Percentiles rank a stretch among this genome's conserved stretches.
phyloP scores from a whole-genome alignment of 1,284 basidiomycete genomes.

The Ganoderma lucidum region DNA sequence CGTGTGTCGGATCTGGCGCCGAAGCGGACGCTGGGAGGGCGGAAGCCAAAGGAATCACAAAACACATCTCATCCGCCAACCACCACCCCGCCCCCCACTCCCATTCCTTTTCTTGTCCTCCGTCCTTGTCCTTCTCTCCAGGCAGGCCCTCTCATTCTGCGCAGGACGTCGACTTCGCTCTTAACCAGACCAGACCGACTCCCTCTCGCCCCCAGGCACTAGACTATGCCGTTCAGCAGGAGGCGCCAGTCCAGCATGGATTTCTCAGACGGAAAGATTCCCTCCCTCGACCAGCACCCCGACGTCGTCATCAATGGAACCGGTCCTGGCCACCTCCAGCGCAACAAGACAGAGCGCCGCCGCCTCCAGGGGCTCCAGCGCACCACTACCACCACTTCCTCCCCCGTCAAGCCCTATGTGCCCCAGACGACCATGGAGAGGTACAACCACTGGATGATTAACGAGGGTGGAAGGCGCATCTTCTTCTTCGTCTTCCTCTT shows the following conservation, averaged over 20 bases:
- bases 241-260: constrained; percentile 73
- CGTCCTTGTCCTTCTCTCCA: constrained; percentile 48
- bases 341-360: constrained; percentile 82
- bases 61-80: constrained; percentile 25
- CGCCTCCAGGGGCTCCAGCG: constrained; percentile 84
- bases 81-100: constrained; percentile 27
- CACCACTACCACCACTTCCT: constrained; percentile 50
- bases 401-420: constrained; percentile 42
- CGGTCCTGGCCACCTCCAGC: constrained; percentile 60
- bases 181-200: constrained; percentile 29
- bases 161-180: constrained; percentile 45
- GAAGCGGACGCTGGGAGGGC: not conserved
- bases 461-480: constrained; percentile 81
- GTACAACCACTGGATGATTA: constrained; percentile 87
- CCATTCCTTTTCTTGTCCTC: constrained; percentile 30
- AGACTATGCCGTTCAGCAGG: constrained; percentile 33
- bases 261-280: constrained; percentile 70
- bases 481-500: constrained; percentile 83
- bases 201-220: constrained; percentile 12
- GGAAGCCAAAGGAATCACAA: constrained; percentile 23
- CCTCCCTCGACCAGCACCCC: constrained; percentile 60
- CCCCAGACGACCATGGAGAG: constrained; percentile 52
- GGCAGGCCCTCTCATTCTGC: constrained; percentile 57
- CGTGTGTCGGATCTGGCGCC: constrained; percentile 16
- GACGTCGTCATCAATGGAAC: constrained; percentile 48